Base-by-base conservation (phyloP, 768 basidiomycete species). In the Trametes cingulata region DNA sequence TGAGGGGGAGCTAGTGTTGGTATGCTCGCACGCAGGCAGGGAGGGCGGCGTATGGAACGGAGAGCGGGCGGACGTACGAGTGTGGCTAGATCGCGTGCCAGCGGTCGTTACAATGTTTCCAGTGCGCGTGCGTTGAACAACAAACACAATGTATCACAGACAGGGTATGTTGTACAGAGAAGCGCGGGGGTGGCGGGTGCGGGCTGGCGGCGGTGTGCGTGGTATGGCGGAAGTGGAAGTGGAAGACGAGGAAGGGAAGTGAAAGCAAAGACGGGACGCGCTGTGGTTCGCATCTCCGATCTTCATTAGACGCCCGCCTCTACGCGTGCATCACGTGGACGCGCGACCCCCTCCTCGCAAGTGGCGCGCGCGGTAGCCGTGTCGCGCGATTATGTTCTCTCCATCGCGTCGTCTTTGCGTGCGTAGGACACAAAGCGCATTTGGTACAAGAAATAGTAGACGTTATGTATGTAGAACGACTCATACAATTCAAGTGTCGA, bases 291-390 rank as follows among this genome's bases (percentile, higher is more conserved):
- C 5, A 29, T 29, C 27, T 33, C 19, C 27, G 24, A 43, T 53
- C 41, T 35, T 12, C 19, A 12, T 19, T 25, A 42, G 27, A n/a
- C 52, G 52, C 52, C 41, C 40, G 27, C 22, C 22, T n/a, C 42
- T 15, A 43, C 52, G 52, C 52, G 52, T 54, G 41, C 9, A 29
- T 45, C 52, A 42, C 52, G 52, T 54, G 41, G 29, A 40, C 51
- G 37, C 51, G 51, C 51, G 15, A 17, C 20, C n/a, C 35, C 15
- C 2, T 33, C 48, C 48, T 49, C 33, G 27, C 33, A n/a, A n/a
- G n/a, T n/a, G n/a, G 17, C 48, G 27, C 29, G 33, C 9, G 8
- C 20, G 1, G 10, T 43, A 7, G 29, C 29, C 29, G 3, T 7
- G 3, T 42, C 41, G 41, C n/a, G 41, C 41, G 15, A 42, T 17